Evolutionary conservation across 352 stramenopile genomes (phyloP), one percentile per base, ranked within the genome.

Genomic region (Phytophthora boehmeriae): DNA sequence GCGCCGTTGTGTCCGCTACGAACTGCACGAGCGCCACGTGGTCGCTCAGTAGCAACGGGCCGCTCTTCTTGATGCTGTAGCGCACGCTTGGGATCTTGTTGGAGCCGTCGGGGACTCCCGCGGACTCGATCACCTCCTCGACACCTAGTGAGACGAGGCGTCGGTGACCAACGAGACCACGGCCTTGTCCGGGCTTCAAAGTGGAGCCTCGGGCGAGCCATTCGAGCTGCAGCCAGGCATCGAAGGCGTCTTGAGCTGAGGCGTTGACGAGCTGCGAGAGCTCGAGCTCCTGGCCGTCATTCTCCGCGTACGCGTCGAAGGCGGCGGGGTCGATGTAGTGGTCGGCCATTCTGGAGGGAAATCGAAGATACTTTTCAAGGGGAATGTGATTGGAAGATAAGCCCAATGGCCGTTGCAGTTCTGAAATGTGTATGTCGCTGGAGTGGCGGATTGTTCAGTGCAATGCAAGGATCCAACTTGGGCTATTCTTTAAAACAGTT

Each of bases 11-110:
- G 58, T 87, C 78, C 2, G 68, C 65, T 38, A 87, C 70, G 46
- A 86, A 90, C 48, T 75, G 69, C 54, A 90, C 79, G n/a, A 79
- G 67, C 4, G 65, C 78, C 20, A 89, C 60, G 49, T 92, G 78
- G 49, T 86, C 65, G 25, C 70, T 65, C 17, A 86, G 35, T 14
- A 81, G 63, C 61, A 88, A 59, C 13, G 69, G 63, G 0, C 78
- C 80, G 42, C 75, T 78, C 28, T 80, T 69, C 38, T 51, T 44
- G 47, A 88, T 63, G 45, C 73, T 77, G 68, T 88, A 90, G 34
- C 74, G 53, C 0, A 88, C 48, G 8, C 68, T 79, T 9, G 67
- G 66, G 56, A 88, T 86, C n/a, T 28, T 46, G 27, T 80, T 66
- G 20, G 70, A 73, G 10, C 51, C 59, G 23, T 74, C 59, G 4